These are phyloP conservation scores for Paratinospora sagittata DNA, from an alignment of 164 flowering plant genomes.

Conservation along the genomic window DNA sequence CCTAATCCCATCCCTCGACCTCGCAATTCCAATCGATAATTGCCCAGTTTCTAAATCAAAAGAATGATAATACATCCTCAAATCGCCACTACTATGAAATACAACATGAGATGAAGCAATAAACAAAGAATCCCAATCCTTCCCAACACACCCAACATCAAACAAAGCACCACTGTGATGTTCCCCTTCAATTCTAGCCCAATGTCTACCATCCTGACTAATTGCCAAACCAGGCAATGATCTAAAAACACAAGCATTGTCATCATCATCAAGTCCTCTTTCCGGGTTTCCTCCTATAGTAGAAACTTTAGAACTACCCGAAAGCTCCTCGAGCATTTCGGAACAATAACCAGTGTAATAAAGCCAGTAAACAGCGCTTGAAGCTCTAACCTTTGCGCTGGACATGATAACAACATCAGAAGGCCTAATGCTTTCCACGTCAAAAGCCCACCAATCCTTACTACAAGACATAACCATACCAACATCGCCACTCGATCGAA, in stretches of 20 bases:
- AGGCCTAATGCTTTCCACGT: conserved; percentile 59
- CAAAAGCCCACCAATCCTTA: conserved; percentile 88
- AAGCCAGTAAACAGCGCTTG: conserved; percentile 79
- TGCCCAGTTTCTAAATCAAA: conserved; percentile 41
- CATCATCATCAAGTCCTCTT: conserved; percentile 12
- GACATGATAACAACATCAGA: conserved; percentile 76
- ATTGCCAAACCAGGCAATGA: conserved; percentile 77
- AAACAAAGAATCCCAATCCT: conserved; percentile 71
- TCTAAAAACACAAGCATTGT: conserved; percentile 21
- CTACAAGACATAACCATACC: conserved; percentile 63
- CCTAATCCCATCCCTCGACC: conserved; percentile 82
- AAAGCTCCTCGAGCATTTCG: conserved; percentile 33
- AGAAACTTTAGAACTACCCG: conserved; percentile 7
- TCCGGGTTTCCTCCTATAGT: conserved; percentile 30
- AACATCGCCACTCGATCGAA: conserved; percentile 36
- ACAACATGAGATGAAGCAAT: conserved; percentile 58
- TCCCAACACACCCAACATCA: conserved; percentile 45
- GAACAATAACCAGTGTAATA: conserved; percentile 66
- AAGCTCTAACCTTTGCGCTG: conserved; percentile 44
- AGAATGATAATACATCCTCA: conserved; percentile 87
- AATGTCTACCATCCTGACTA: conserved; percentile 79
- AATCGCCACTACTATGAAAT: conserved; percentile 49
- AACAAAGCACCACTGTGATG: conserved; percentile 80
- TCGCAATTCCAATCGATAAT: conserved; percentile 56
- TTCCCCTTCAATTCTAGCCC: conserved; percentile 92